Base-by-base conservation (phyloP, 1,284 basidiomycete species). In the Heterobasidion irregulare region DNA sequence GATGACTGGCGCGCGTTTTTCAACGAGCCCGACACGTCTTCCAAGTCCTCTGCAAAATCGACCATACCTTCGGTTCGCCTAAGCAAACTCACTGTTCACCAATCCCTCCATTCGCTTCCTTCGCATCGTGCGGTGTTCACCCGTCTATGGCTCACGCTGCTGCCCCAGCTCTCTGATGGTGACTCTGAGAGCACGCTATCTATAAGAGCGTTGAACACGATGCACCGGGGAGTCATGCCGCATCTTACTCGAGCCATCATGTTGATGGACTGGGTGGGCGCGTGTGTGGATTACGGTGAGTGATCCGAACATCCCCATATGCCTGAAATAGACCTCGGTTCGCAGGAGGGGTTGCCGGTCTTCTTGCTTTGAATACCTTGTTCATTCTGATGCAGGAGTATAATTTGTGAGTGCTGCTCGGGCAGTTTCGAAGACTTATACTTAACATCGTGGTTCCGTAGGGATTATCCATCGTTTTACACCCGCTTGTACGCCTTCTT, bases 391-490 rank as follows among this genome's bases (percentile, higher is more conserved):
- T 99, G 72, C 89, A 84, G 53, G 83, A 92, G 55, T 95, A 98
- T 69, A 98, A 98, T 65, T 77, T 99, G 93, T 91, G 62, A 66
- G 89, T 76, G 45, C 45, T 44, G 45, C 19, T 32, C 9, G 50
- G 32, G 9, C 47, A 35, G 51, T 46, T 57, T 18, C 9, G 34
- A 6, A 16, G 19, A 43, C 43, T 33, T 10, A 5, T 16, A 50
- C 58, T 45, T 2, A 26, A 4, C 1, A 5, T 26, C 26, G 8
- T 50, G 33, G 18, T 18, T 16, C 26, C 44, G 1, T 57, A 94
- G 93, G 35, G 95, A 98, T 67, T 98, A 97, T 66, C 96, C 97
- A 3, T 86, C 85, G 8, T 98, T 99, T 72, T 99, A 98, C 75
- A 89, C 86, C 4, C 83, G 89, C n/a, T 78, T 99, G 2, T 99